A percentile compares a stretch with the other conserved stretches of the same genome.
Evolutionary conservation across 352 stramenopile genomes (phyloP).

Genomic region (Phytophthora europaea): DNA sequence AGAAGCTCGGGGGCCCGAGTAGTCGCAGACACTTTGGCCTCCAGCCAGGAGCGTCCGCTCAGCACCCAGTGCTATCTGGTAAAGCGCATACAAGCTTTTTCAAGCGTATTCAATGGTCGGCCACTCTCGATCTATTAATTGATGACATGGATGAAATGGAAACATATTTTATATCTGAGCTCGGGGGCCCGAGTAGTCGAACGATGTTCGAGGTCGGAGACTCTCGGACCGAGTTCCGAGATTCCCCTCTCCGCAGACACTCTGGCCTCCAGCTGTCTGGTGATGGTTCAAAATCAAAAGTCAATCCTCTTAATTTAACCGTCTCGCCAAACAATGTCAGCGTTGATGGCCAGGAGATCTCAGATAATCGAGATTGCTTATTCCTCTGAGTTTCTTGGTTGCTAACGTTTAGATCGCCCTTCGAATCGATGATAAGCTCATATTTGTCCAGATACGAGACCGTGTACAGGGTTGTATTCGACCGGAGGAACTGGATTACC

Average conservation of each 20-base stretch:
- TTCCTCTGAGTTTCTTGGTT: conserved; percentile 2
- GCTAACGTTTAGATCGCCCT: conserved; percentile 9
- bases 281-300: not conserved
- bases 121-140: not conserved
- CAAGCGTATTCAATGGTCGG: not conserved
- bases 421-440: not conserved
- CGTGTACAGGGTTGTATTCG: not conserved
- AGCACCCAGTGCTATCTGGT: not conserved
- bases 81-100: not conserved
- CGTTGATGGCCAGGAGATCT: not conserved
- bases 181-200: no score
- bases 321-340: not conserved
- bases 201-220: no score
- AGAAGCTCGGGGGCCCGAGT: not conserved
- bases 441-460: not conserved
- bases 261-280: no score
- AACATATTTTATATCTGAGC: no score
- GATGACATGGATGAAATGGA: not conserved
- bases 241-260: no score
- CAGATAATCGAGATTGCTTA: not conserved
- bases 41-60: no score
- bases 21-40: no score
- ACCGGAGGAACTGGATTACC: not conserved
- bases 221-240: no score
- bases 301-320: not conserved